These are phyloP conservation scores for Penicillium maclennaniae DNA, from an alignment of 495 filamentous ascomycete genomes.

Conservation along the genomic window DNA sequence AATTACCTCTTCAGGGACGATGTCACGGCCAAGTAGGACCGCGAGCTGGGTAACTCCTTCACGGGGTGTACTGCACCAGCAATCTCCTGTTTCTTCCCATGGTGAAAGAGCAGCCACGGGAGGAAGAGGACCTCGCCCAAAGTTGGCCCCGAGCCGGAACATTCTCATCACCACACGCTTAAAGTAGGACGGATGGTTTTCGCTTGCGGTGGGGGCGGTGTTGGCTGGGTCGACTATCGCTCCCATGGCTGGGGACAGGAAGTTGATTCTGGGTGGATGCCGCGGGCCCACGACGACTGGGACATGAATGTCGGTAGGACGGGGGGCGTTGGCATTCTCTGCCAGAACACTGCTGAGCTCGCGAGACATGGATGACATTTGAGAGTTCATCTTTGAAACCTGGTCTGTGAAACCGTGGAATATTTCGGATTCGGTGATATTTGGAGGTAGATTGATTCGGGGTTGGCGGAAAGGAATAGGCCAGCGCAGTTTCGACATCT, in stretches of 20 bases:
- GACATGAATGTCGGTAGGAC: slow-evolving; percentile 16
- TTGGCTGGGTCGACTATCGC: slow-evolving; percentile 35
- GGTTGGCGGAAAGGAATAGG: slow-evolving; percentile 4
- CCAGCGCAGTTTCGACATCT: slow-evolving; percentile 9
- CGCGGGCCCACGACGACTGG: slow-evolving; percentile 3
- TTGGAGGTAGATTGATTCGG: slow-evolving; percentile 11
- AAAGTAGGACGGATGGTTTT: background rate
- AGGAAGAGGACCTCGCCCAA: slow-evolving; percentile 11
- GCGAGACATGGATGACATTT: slow-evolving; percentile 36
- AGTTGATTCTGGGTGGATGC: slow-evolving; percentile 31
- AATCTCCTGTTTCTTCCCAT: slow-evolving; percentile 47
- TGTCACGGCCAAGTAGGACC: slow-evolving; percentile 29
- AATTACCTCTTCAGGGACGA: slow-evolving; percentile 45
- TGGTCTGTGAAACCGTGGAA: slow-evolving; percentile 30
- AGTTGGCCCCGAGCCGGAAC: background rate
- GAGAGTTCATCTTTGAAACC: slow-evolving; percentile 26
- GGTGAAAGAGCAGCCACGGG: slow-evolving; percentile 31
- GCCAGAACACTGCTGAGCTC: slow-evolving; percentile 30
- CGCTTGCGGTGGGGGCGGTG: slow-evolving; percentile 30
- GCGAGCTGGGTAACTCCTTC: slow-evolving; percentile 40
- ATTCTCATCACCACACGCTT: background rate
- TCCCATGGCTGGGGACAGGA: slow-evolving; percentile 30
- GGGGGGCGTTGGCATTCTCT: slow-evolving; percentile 13
- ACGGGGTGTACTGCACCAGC: slow-evolving; percentile 42
- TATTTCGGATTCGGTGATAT: slow-evolving; percentile 22